Conservation (phyloP, 208 protist genomes). For the Leishmania martiniquensis region DNA sequence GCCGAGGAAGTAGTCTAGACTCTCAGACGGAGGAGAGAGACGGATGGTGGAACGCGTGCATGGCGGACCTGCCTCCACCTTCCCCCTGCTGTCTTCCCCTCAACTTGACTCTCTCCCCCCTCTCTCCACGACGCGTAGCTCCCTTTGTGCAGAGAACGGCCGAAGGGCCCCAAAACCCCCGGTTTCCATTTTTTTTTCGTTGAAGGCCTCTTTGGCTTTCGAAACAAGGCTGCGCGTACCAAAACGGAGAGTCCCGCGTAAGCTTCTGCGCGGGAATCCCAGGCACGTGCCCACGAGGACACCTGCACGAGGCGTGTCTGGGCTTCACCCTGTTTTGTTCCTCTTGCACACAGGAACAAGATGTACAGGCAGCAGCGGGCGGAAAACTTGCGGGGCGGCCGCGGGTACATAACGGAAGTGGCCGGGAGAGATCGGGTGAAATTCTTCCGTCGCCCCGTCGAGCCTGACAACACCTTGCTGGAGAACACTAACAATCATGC, state of each 20-base stretch:
- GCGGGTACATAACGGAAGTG: conserved; percentile 75
- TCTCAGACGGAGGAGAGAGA: neutral
- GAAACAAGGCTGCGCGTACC: neutral
- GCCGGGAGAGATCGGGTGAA: conserved; percentile 85
- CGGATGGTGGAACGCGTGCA: neutral
- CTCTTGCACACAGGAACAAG: neutral
- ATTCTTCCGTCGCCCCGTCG: conserved; percentile 87
- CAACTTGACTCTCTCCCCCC: neutral
- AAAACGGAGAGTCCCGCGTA: neutral
- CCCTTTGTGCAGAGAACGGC: no score
- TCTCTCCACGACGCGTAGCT: neutral
- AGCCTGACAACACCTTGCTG: conserved; percentile 37
- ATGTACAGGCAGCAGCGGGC: conserved; percentile 39
- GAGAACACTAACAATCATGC: conserved; percentile 18
- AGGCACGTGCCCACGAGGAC: neutral
- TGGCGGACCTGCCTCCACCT: neutral
- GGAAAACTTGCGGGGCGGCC: conserved; percentile 43
- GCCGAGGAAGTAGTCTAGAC: neutral
- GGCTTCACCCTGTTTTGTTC: neutral
- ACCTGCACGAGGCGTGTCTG: neutral
- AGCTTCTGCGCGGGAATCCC: neutral
- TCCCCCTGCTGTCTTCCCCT: neutral
- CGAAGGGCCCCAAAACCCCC: no score
- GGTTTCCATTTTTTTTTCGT: neutral
- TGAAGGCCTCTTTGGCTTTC: neutral